Conservation (phyloP, 176 grass and related monocot genomes). For the Triticum urartu region DNA sequence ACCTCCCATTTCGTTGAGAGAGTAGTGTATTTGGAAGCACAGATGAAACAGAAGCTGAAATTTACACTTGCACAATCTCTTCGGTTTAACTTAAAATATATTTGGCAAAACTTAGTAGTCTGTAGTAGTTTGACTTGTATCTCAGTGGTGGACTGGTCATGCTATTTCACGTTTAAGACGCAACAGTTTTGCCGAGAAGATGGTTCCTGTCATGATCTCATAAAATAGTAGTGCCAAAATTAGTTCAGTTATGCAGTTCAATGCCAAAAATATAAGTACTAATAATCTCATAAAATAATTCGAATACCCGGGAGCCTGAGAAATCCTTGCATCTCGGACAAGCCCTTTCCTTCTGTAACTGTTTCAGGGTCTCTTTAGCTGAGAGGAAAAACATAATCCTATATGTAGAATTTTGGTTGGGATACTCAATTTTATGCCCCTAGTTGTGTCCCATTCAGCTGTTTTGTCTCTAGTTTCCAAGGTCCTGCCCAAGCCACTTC, state of each 20-base stretch:
- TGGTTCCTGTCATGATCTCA: not conserved
- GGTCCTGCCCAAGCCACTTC: too few species aligned
- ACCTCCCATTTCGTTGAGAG: conserved; percentile 17
- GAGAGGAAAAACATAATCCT: too few species aligned
- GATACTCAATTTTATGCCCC: too few species aligned
- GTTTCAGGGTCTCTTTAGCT: too few species aligned
- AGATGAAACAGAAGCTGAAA: not conserved
- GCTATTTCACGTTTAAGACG: not conserved
- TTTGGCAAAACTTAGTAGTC: not conserved
- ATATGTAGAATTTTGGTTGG: too few species aligned
- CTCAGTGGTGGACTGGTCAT: not conserved
- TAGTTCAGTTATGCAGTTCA: too few species aligned
- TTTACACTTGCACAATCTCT: not conserved
- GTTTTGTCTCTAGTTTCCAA: too few species aligned
- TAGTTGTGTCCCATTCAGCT: too few species aligned
- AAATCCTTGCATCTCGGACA: not conserved
- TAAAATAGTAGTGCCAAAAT: not conserved
- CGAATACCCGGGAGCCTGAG: not conserved
- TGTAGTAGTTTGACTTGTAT: not conserved
- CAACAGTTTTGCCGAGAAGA: not conserved
- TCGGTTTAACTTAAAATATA: not conserved
- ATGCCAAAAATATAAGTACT: too few species aligned
- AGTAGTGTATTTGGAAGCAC: conserved; percentile 11
- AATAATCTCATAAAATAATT: too few species aligned
- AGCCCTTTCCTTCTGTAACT: not conserved